Conservation (phyloP, 345 rosid genomes). For the Moricandia arvensis region DNA sequence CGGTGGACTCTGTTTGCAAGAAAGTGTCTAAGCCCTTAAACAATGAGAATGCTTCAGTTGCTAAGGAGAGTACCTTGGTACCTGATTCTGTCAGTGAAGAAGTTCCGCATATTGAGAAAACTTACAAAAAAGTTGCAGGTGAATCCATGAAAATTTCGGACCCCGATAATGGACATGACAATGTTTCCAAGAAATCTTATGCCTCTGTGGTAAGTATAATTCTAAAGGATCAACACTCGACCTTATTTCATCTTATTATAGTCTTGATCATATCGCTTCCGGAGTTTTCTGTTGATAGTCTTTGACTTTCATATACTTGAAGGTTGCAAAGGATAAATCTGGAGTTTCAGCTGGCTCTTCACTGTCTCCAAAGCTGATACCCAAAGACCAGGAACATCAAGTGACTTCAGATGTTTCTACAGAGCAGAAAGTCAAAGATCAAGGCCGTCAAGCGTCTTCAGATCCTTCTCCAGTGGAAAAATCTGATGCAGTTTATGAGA, state of each 20-base stretch:
- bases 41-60: slow-evolving; percentile 11
- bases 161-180: slow-evolving; percentile 21
- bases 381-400: slow-evolving; percentile 10
- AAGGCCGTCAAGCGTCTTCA: slow-evolving; percentile 1
- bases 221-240: background rate
- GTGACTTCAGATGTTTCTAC: slow-evolving; percentile 6
- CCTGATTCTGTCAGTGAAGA: background rate
- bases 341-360: slow-evolving; percentile 7
- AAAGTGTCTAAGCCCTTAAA: slow-evolving; percentile 38
- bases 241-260: background rate
- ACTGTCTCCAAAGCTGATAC: slow-evolving; percentile 17
- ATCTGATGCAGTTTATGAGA: slow-evolving; percentile 19
- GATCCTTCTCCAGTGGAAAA: slow-evolving; percentile 25
- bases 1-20: background rate
- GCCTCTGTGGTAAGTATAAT: slow-evolving; percentile 21
- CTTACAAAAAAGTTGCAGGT: slow-evolving; percentile 39
- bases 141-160: slow-evolving; percentile 42
- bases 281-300: background rate
- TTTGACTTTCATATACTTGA: background rate
- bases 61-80: slow-evolving; percentile 1
- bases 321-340: slow-evolving; percentile 19
- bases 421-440: slow-evolving; percentile 9
- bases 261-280: background rate
- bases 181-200: slow-evolving; percentile 28
- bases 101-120: background rate